Base-by-base conservation (phyloP, 1,284 basidiomycete genomes). In the Ganoderma leucocontextum region DNA sequence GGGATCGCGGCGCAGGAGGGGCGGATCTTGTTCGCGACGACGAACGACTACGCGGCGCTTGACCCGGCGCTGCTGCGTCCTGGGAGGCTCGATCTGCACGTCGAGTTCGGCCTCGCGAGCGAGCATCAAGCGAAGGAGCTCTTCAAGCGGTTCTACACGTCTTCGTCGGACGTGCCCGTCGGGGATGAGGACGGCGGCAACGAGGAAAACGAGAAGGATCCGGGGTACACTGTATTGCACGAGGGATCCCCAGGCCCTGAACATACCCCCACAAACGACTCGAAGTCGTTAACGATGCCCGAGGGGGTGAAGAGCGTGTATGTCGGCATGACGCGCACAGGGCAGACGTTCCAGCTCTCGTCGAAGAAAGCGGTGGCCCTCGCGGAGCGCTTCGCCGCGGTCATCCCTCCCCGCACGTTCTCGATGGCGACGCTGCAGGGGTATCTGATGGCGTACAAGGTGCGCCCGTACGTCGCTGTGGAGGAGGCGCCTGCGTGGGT, bases 371-470 rank as follows among this genome's bases (percentile, higher is more conserved):
- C 85, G 29, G 70, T 75, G 2, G 66, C 70, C 33, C 85, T 93
- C 29, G 91, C 92, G 0, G 75, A 77, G 7, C 78, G 78, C 22
- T 95, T 94, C 74, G 82, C 87, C 0, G 80, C 82, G 0, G 76
- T 78, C 0, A 83, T 95, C 17, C 91, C 91, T 0, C 87, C 91
- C 63, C 83, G 87, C 13, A 82, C 84, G 74, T 82, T 91, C 55
- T 91, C 91, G 25, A 92, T 94, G 86, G 91, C 93, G 8, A 84
- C 83, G 42, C 80, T 95, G 25, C 93, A 94, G 75, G 92, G 91
- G 0, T 92, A 89, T 76, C 76, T 95, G 64, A 91, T 95, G 90
- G 81, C 80, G 36, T 87, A 91, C 80, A 95, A 94, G 78, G 82
- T 81, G 6, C 79, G 84, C 1, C 91, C 93, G 1, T 78, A 81